Percentiles rank a stretch among this genome's conserved stretches.
phyloP scores from a whole-genome alignment of 371 early-diverging fungal genomes.

The Mucor velutinosus region DNA sequence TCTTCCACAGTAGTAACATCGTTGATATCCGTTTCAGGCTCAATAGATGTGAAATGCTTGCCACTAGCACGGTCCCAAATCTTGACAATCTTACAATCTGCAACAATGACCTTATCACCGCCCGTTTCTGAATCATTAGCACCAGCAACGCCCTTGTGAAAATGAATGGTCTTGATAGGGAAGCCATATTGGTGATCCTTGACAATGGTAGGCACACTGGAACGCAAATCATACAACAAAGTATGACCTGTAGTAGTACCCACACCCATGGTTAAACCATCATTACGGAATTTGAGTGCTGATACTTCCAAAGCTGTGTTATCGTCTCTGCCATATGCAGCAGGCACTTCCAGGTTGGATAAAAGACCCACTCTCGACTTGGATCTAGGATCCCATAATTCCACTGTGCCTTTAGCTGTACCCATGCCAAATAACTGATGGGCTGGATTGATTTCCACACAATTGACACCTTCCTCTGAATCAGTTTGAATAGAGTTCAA shows the following conservation, averaged over 20 bases:
- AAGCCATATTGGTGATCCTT: slow-evolving; percentile 98
- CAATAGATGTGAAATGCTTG: slow-evolving; percentile 87
- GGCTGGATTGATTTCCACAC: slow-evolving; percentile 82
- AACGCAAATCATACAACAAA: slow-evolving; percentile 93
- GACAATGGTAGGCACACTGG: slow-evolving; percentile 76
- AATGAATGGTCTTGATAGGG: slow-evolving; percentile 89
- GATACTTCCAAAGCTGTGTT: slow-evolving; percentile 57
- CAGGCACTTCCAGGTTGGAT: slow-evolving; percentile 57
- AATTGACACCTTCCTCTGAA: slow-evolving; percentile 78
- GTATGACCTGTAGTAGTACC: slow-evolving; percentile 94
- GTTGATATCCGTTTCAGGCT: slow-evolving; percentile 92
- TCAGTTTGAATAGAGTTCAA: slow-evolving; percentile 80
- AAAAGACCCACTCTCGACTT: slow-evolving; percentile 74
- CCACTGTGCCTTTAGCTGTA: slow-evolving; percentile 84
- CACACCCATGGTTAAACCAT: slow-evolving; percentile 89
- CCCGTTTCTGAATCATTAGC: slow-evolving; percentile 40
- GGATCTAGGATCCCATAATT: slow-evolving; percentile 94
- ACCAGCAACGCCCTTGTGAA: slow-evolving; percentile 72
- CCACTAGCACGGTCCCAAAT: slow-evolving; percentile 88
- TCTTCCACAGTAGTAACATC: slow-evolving; percentile 84
- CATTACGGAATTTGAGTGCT: slow-evolving; percentile 77
- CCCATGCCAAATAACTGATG: slow-evolving; percentile 94
- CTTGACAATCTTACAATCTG: slow-evolving; percentile 91
- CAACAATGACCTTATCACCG: slow-evolving; percentile 78
- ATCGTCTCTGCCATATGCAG: slow-evolving; percentile 44